phyloP scores from a whole-genome alignment of 257 asterid species.

The Ilex aquifolium region DNA sequence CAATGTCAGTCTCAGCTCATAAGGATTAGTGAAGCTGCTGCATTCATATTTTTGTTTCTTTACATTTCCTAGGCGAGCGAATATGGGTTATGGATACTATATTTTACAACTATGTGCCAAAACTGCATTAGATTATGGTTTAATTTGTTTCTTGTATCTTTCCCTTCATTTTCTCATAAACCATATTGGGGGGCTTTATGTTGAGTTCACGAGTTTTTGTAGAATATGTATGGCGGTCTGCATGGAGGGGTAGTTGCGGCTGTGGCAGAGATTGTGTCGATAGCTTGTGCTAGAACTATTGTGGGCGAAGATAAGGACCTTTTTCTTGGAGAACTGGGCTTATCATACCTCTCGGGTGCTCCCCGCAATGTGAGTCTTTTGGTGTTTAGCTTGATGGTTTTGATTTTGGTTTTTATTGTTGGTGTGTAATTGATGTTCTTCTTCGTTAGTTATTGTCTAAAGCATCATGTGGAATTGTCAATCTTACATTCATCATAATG shows the following conservation, averaged over 20 bases:
- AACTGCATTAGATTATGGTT: too few relatives aligned
- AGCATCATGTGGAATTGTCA: too few relatives aligned
- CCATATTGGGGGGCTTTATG: neutral
- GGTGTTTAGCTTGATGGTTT: neutral
- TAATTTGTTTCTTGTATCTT: neutral
- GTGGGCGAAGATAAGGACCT: slow-evolving; percentile 63
- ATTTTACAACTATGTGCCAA: neutral
- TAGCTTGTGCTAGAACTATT: slow-evolving; percentile 80
- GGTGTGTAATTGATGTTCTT: neutral
- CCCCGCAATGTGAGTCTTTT: slow-evolving; percentile 39
- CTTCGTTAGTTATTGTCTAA: too few relatives aligned
- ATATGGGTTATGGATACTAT: neutral
- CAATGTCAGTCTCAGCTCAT: too few relatives aligned
- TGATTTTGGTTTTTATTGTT: neutral
- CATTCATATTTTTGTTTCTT: neutral
- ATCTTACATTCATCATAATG: too few relatives aligned
- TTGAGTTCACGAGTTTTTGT: slow-evolving; percentile 8
- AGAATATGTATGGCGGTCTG: slow-evolving; percentile 71
- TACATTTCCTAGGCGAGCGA: neutral
- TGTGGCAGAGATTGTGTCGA: slow-evolving; percentile 59
- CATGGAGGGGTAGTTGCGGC: slow-evolving; percentile 90
- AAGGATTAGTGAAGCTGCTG: too few relatives aligned
- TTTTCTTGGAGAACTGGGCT: slow-evolving; percentile 81
- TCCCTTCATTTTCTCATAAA: neutral
- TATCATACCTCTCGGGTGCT: slow-evolving; percentile 73